Conservation (phyloP, 495 filamentous ascomycete genomes). For the Apodospora peruviana region DNA sequence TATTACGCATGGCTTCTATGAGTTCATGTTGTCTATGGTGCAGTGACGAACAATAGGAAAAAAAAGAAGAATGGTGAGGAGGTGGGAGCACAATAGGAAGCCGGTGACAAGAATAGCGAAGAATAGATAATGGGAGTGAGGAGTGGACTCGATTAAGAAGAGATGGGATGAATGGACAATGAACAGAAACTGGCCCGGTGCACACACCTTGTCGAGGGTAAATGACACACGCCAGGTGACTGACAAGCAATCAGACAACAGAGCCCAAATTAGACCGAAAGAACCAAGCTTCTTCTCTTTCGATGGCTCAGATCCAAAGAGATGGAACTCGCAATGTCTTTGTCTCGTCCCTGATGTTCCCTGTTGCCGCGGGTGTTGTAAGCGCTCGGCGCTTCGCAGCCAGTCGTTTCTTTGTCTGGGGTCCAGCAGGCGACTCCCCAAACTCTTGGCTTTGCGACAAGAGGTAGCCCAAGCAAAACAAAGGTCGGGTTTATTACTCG, state of each 20-base stretch:
- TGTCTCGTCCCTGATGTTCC: constrained; percentile 5
- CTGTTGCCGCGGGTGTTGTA: constrained; percentile 1
- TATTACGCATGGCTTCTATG: constrained; percentile 10
- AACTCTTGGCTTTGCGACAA: constrained; percentile 7
- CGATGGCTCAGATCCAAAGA: constrained; percentile 6
- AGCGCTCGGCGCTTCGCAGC: constrained; percentile 14
- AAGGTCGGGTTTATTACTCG: too few species aligned
- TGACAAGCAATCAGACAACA: neutral
- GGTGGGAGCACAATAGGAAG: constrained; percentile 17
- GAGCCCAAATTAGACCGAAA: neutral
- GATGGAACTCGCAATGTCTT: constrained; percentile 1
- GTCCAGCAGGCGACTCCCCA: constrained; percentile 16
- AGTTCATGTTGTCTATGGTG: constrained; percentile 13
- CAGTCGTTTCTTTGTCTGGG: constrained; percentile 17
- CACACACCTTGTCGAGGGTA: too few species aligned
- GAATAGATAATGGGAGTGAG: too few species aligned
- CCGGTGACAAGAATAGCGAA: constrained; percentile 1
- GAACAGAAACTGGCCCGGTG: too few species aligned
- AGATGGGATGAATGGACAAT: too few species aligned
- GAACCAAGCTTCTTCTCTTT: too few species aligned
- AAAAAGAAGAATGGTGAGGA: neutral
- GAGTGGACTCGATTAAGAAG: too few species aligned
- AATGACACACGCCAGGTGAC: too few species aligned
- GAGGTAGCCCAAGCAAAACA: too few species aligned
- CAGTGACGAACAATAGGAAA: constrained; percentile 7